Evolutionary conservation across 2,329 filamentous ascomycete genomes (phyloP), one percentile per base, ranked within the genome.

Genomic region (Pseudogymnoascus sp.): DNA sequence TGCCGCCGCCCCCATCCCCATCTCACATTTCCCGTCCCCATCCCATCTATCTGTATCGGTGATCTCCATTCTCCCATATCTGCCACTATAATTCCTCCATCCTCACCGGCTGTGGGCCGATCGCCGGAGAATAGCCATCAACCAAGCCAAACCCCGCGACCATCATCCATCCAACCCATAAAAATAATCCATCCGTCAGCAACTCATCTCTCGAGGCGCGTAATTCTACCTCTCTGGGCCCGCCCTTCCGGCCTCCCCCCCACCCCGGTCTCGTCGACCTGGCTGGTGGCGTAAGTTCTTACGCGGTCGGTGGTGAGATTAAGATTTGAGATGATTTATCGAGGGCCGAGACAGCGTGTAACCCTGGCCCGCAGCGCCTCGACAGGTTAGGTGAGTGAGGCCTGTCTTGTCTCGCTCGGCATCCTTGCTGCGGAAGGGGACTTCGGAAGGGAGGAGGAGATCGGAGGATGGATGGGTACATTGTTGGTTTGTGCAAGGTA

Each of bases 311-410:
- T 47, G 42, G 42, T 47, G 42, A 47, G 42, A 47, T 47, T 47
- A 47, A 47, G 42, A 47, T 47, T 47, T 47, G 42, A 47, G 42
- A 47, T 47, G 42, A 47, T 47, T 47, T 47, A 47, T 47, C 42
- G 42, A 47, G 42, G 42, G 42, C 42, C 42, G 42, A 47, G 42
- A 47, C 42, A 47, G 11, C 21, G 10, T 47, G 42, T 47, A 47
- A 47, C 42, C 42, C 42, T 47, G 42, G 42, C 42, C 42, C 42
- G 21, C 42, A 47, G 42, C 16, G 4, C 11, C 13, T 14, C 33
- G 33, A 37, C 5, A 19, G 38, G 38, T 42, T 40, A 37, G 33
- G 33, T 42, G n/a, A 14, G 42, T 26, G 14, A 47, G 21, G 21
- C 5, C 42, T 16, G 10, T 47, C 42, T 47, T 19, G 19, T 47